Base-by-base conservation (phyloP, 192 early-diverging fungal species). In the Backusella australiensis region DNA sequence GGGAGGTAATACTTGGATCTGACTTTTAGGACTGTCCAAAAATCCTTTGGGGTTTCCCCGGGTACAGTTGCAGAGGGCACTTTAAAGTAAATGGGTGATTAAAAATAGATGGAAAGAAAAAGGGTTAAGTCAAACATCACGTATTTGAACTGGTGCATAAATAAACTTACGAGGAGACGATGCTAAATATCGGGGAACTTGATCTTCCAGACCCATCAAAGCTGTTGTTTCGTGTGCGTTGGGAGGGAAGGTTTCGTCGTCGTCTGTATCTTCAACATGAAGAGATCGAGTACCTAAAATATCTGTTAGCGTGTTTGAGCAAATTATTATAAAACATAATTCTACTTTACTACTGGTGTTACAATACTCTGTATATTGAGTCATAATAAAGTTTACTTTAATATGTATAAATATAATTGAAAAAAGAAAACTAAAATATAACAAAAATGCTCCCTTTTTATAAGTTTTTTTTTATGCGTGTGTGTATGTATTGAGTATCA, bases 1-100 rank as follows among this genome's bases (percentile, higher is more conserved):
- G 97, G 97, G 46, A 99, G 92, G 79, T 98, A 99, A 86, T 98
- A 97, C 59, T 92, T 92, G 35, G 93, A 69, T 29, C 96, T 88
- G 6, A 86, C 91, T 73, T 78, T 84, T 72, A 91, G 86, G 0
- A 69, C 81, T 19, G 34, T 69, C 80, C 75, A 81, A 14, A 46
- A 56, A 41, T 81, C 76, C 38, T 72, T 77, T 11, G 75, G 80
- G 21, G 59, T 15, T 23, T 71, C 75, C 15, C 74, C 80, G 19
- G 32, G 26, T 15, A 35, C 4, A 19, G 32, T 23, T 38, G 21
- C 26, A 36, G 75, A 76, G 39, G 67, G 75, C 3, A 76, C 75
- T 76, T 29, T 29, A 12, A n/a, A 38, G 17, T 1, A n/a, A 6
- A 15, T 7, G 11, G 5, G 11, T 5, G 34, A 67, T 53, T 26